Base-by-base conservation (phyloP, 495 filamentous ascomycete genomes). In the Opeltia flavorubescens region DNA sequence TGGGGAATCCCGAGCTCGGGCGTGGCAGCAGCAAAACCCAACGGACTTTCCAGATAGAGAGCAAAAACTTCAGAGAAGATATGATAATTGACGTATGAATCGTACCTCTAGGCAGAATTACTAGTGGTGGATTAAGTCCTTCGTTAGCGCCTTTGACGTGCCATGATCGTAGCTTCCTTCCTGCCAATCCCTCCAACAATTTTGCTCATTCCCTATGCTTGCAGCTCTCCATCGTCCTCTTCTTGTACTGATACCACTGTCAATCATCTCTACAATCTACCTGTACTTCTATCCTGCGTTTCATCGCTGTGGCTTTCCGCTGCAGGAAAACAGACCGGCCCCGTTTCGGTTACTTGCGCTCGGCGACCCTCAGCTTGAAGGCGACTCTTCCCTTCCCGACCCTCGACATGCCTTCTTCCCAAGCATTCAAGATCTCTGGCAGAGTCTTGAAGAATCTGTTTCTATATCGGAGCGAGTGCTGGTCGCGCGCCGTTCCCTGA, bases 281-380 rank as follows among this genome's bases (percentile, higher is more conserved):
- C 73, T 98, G 43, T 95, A 95, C 65, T 69, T 87, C 51, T 98
- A 93, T 66, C 89, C 91, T 3, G 57, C 86, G 52, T 78, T 95
- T 57, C 74, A 79, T 47, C 70, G 72, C 57, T 98, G 91, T 70
- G 77, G 76, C 36, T 95, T 96, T 63, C 84, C 86, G 21, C 57
- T 46, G 55, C 59, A 36, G 56, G 60, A 24, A 61, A 43, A 27
- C 3, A 9, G 42, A 27, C 56, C 62, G 25, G 86, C 78, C 12
- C 83, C 83, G 3, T 95, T 98, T 62, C 74, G 91, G 25, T 78
- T 98, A 3, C 81, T 98, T 21, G 78, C 86, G 11, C 78, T 98
- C 36, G 91, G 82, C 47, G 91, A 98, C 66, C 91, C 91, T 1
- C 91, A 98, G 59, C 74, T 98, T 23, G 91, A 98, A 62, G 91